phyloP scores from a whole-genome alignment of 768 basidiomycete genomes.

The Boletus sensibilis region DNA sequence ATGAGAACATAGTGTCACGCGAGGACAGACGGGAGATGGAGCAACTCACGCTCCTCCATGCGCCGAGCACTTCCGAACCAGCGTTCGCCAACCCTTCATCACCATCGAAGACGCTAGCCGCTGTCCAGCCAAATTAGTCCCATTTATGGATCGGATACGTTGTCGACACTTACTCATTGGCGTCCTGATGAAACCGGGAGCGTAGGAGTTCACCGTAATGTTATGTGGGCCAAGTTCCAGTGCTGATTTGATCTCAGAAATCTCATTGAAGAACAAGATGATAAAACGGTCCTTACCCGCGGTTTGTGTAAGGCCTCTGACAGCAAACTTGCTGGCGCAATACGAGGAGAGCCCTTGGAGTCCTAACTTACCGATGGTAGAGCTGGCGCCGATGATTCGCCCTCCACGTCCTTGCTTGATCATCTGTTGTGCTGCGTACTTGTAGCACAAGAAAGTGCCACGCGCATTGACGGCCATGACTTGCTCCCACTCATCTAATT shows the following conservation, averaged over 20 bases:
- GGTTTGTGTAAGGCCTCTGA: constrained; percentile 40
- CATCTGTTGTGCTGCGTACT: constrained; percentile 62
- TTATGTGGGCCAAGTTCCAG: constrained; percentile 30
- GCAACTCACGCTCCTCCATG: neutral
- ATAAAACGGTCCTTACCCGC: constrained; percentile 24
- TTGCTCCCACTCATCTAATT: constrained; percentile 1
- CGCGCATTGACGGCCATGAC: constrained; percentile 44
- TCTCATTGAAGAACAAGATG: neutral
- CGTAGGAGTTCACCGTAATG: constrained; percentile 41
- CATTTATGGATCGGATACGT: neutral
- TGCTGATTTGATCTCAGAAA: neutral
- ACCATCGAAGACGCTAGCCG: neutral
- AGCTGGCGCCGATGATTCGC: constrained; percentile 48
- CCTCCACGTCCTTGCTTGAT: constrained; percentile 48
- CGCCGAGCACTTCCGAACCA: neutral
- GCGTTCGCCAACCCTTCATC: too few relatives aligned
- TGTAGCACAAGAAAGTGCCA: constrained; percentile 59
- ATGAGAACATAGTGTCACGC: too few relatives aligned
- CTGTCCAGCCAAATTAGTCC: neutral
- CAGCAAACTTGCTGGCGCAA: constrained; percentile 38
- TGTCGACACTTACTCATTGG: constrained; percentile 23
- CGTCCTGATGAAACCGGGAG: constrained; percentile 34
- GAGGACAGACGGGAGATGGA: neutral
- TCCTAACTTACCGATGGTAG: neutral
- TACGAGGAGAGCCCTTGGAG: constrained; percentile 16